Evolutionary conservation across 805 yeast species (phyloP).

Genomic region (Lipomyces mesembrius): DNA sequence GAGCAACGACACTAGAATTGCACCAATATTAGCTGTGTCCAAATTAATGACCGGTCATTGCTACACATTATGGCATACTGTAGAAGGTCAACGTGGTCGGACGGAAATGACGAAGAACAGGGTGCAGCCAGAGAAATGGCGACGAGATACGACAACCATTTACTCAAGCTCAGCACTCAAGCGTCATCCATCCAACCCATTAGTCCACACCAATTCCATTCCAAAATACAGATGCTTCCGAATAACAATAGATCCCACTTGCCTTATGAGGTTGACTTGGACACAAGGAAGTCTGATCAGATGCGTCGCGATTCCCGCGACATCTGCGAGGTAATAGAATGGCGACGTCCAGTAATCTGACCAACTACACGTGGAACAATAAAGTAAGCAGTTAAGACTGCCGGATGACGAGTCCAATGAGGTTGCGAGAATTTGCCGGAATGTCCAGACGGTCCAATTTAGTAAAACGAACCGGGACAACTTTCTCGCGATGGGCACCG

Average conservation of each 20-base stretch:
- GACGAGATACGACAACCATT: neutral
- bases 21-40: neutral
- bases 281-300: neutral
- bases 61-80: neutral
- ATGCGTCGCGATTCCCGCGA: neutral
- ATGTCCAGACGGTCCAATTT: neutral
- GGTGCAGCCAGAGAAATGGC: neutral
- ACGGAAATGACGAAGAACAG: neutral
- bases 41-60: neutral
- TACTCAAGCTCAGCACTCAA: neutral
- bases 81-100: neutral
- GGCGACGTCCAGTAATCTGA: neutral
- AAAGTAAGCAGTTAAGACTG: neutral
- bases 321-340: neutral
- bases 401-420: neutral
- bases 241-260: neutral
- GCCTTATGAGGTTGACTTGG: neutral
- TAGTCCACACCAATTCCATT: neutral
- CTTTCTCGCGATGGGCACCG: conserved; percentile 1
- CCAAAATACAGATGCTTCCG: neutral
- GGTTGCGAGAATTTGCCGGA: neutral
- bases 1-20: neutral
- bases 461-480: neutral
- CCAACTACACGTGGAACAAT: neutral
- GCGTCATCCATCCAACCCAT: neutral